Conservation (phyloP, 331 rosid species). For the Prunus yedoensis region DNA sequence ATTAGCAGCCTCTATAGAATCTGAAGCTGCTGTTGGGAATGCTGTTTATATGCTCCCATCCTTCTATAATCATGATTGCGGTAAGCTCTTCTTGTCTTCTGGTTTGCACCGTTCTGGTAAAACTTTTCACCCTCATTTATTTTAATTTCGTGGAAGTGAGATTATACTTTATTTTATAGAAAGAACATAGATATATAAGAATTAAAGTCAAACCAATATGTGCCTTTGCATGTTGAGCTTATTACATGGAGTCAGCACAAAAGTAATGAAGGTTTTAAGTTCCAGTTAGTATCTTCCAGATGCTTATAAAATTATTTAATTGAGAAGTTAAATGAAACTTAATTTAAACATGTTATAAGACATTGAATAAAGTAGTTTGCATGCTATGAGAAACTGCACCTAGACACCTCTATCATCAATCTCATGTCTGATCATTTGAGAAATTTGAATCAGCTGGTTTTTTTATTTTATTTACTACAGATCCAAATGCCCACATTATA, state of each 20-base stretch:
- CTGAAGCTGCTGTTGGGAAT: constrained; percentile 82
- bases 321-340: not conserved
- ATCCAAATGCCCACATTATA: constrained; percentile 88
- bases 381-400: not conserved
- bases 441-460: constrained; percentile 10
- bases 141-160: not conserved
- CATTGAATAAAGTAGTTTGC: not conserved
- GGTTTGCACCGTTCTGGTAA: not conserved
- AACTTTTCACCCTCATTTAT: not conserved
- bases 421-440: constrained; percentile 3
- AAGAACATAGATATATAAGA: not conserved
- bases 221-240: not conserved
- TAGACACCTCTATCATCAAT: not conserved
- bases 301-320: not conserved
- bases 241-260: constrained; percentile 6
- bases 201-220: not conserved
- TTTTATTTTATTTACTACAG: constrained; percentile 32
- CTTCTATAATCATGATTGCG: constrained; percentile 94
- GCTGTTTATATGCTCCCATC: constrained; percentile 91
- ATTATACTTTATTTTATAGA: not conserved
- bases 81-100: constrained; percentile 35
- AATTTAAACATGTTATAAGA: not conserved
- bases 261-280: not conserved
- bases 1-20: constrained; percentile 71
- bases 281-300: not conserved